phyloP scores from a whole-genome alignment of 495 filamentous ascomycete genomes.

The Lasiosphaeria hispida region DNA sequence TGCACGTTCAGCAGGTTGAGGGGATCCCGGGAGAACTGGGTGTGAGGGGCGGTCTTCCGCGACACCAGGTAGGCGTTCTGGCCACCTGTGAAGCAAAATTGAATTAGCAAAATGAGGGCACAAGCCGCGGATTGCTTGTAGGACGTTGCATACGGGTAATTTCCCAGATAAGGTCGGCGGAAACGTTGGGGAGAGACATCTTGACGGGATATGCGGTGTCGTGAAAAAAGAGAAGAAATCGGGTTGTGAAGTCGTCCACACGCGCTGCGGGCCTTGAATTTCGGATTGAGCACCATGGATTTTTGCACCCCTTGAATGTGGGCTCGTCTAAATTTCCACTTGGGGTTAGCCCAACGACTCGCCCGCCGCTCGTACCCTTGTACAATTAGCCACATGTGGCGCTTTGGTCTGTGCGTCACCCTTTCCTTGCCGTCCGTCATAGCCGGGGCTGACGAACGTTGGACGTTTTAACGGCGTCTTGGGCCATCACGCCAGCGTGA shows the following conservation, averaged over 20 bases:
- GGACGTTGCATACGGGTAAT: constrained; percentile 66
- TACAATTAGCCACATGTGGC: background rate
- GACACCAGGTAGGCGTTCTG: constrained; percentile 87
- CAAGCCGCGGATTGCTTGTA: background rate
- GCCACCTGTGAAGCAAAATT: constrained; percentile 52
- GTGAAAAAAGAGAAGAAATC: constrained; percentile 26
- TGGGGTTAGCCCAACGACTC: constrained; percentile 9
- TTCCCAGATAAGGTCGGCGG: constrained; percentile 88
- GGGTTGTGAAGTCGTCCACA: constrained; percentile 27
- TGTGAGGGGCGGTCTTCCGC: constrained; percentile 67
- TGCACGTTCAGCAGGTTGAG: constrained; percentile 89
- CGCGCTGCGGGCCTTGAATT: constrained; percentile 36
- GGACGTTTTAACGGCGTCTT: background rate
- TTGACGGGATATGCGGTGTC: constrained; percentile 34
- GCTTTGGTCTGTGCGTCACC: background rate
- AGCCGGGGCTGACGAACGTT: constrained; percentile 5
- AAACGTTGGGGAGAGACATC: constrained; percentile 61
- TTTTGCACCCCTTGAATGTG: constrained; percentile 37
- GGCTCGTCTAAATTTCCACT: constrained; percentile 42
- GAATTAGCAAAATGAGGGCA: constrained; percentile 5
- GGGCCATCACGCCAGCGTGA: constrained; percentile 3
- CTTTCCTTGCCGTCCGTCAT: constrained; percentile 17
- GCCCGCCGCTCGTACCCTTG: background rate
- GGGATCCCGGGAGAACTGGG: constrained; percentile 89
- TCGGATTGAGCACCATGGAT: constrained; percentile 23